Percentiles rank a stretch among this genome's conserved stretches.
Evolutionary conservation across 345 rosid species (phyloP).

Genomic region (Toxicodendron radicans): DNA sequence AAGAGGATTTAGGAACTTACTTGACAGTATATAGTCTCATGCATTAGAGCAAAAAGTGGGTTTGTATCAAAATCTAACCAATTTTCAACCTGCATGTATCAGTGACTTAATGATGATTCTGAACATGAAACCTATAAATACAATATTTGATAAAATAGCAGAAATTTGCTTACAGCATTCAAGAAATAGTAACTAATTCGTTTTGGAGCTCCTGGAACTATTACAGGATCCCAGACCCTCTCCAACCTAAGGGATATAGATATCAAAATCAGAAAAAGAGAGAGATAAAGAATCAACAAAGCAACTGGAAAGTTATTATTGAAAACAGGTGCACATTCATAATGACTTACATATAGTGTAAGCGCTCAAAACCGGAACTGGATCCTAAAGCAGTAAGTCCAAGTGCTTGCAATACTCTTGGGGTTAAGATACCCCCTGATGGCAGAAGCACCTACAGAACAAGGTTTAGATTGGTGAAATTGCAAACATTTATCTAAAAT

Average conservation of each 20-base stretch:
- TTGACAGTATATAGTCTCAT: constrained; percentile 88
- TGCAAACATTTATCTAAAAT: neutral
- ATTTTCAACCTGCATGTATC: constrained; percentile 59
- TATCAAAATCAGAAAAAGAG: neutral
- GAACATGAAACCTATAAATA: constrained; percentile 1
- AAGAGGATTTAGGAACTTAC: constrained; percentile 32
- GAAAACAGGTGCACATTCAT: neutral
- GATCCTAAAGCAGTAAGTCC: constrained; percentile 87
- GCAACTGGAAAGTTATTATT: neutral
- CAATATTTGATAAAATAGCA: constrained; percentile 3
- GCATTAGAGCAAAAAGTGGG: constrained; percentile 83
- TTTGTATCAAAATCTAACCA: constrained; percentile 76
- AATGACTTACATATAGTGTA: constrained; percentile 80
- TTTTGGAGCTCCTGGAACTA: constrained; percentile 74
- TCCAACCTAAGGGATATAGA: constrained; percentile 58
- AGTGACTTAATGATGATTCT: constrained; percentile 17
- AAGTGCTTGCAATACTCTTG: constrained; percentile 75
- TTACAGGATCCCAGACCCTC: constrained; percentile 87
- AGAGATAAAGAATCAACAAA: neutral
- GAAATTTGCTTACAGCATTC: constrained; percentile 56
- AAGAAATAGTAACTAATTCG: constrained; percentile 66
- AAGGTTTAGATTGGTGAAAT: constrained; percentile 1
- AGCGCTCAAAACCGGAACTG: constrained; percentile 83
- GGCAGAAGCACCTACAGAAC: constrained; percentile 74
- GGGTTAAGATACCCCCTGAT: constrained; percentile 84